A percentile compares a stretch with the other conserved stretches of the same genome.
phyloP scores from a whole-genome alignment of 2,329 filamentous ascomycete genomes.

The Microdochium paspali region DNA sequence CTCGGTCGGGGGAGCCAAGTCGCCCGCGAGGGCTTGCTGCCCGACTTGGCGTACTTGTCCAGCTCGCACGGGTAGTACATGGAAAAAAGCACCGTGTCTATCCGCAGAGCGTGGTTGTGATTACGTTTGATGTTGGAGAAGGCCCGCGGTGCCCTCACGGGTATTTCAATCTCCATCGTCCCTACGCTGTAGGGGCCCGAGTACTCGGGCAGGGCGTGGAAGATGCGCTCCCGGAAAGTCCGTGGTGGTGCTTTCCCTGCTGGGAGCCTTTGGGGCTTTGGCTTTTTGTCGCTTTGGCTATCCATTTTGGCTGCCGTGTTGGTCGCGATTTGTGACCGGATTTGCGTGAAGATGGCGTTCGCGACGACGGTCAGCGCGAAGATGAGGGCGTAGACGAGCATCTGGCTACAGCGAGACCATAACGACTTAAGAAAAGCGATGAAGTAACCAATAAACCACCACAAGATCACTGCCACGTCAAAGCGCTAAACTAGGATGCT shows the following conservation, averaged over 20 bases:
- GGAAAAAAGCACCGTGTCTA: constrained; percentile 51
- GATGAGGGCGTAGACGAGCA: not conserved
- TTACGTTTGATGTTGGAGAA: constrained; percentile 30
- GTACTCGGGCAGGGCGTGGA: constrained; percentile 47
- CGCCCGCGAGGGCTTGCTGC: constrained; percentile 38
- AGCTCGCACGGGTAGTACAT: constrained; percentile 55
- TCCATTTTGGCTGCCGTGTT: constrained; percentile 1
- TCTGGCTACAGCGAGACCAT: no score
- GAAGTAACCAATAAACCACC: no score
- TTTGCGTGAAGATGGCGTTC: not conserved
- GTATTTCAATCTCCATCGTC: constrained; percentile 58
- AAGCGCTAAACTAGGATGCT: no score
- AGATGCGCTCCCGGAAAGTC: constrained; percentile 23
- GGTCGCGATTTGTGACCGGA: not conserved
- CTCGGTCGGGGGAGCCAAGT: constrained; percentile 55
- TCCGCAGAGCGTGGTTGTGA: constrained; percentile 26
- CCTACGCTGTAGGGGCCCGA: constrained; percentile 59
- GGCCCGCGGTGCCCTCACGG: constrained; percentile 30
- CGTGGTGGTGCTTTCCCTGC: constrained; percentile 7
- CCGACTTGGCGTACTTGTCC: constrained; percentile 23
- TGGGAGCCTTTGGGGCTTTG: constrained; percentile 3
- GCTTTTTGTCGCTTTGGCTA: constrained; percentile 6
- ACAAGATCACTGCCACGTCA: no score
- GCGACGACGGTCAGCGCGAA: not conserved
- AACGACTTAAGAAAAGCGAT: no score